phyloP scores from a whole-genome alignment of 129 eudicot species.

The Artemisia argyi region DNA sequence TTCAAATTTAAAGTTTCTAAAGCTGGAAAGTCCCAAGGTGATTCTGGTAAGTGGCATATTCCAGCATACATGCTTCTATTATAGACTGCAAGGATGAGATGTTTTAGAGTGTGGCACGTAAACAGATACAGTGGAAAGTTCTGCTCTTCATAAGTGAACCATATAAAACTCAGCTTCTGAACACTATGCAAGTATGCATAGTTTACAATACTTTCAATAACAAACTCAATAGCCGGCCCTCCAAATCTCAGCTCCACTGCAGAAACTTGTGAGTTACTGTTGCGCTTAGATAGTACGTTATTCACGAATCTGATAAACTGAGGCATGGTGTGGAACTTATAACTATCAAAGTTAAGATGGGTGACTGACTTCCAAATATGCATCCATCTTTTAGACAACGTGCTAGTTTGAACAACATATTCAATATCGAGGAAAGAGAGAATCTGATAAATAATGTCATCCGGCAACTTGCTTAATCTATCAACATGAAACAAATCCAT shows the following conservation, averaged over 20 bases:
- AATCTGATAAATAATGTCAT: too few relatives aligned
- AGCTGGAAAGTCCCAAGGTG: slow-evolving; percentile 1
- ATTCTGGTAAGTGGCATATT: not conserved
- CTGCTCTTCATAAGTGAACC: not conserved
- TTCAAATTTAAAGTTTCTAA: not conserved
- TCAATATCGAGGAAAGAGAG: too few relatives aligned
- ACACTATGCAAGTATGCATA: not conserved
- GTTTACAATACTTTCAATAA: not conserved
- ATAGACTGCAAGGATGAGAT: not conserved
- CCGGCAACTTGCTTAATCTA: too few relatives aligned
- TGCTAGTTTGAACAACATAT: too few relatives aligned
- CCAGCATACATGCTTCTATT: not conserved
- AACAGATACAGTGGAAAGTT: not conserved
- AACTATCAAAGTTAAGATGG: not conserved
- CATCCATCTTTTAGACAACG: too few relatives aligned
- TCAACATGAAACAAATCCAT: too few relatives aligned
- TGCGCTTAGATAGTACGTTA: not conserved
- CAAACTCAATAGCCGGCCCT: not conserved
- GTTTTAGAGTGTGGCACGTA: not conserved
- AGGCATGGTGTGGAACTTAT: not conserved
- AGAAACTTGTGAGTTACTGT: not conserved
- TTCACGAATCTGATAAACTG: not conserved
- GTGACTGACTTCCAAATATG: too few relatives aligned
- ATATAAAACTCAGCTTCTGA: not conserved
- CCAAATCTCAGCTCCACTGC: not conserved